A percentile compares a stretch with the other conserved stretches of the same genome.
Evolutionary conservation across 2,329 filamentous ascomycete genomes (phyloP).

Genomic region (Diaporthe amygdali): DNA sequence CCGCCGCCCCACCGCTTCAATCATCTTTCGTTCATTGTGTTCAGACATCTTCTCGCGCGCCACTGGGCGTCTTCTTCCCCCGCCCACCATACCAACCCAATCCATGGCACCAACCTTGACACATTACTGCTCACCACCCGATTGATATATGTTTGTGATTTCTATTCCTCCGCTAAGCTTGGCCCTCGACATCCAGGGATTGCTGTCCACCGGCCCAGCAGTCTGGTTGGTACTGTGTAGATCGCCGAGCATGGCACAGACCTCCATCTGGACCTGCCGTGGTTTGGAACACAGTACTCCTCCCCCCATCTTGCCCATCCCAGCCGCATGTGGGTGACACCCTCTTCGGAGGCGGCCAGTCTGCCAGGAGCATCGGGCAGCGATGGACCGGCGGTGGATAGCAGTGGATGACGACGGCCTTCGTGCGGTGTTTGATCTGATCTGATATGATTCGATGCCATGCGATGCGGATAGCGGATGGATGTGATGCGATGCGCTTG

Average conservation of each 20-base stretch:
- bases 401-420: not conserved
- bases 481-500: not conserved
- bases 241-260: not conserved
- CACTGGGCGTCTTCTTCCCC: too few species aligned
- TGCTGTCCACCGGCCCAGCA: not conserved
- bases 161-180: not conserved
- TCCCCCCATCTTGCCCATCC: too few species aligned
- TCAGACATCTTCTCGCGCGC: not conserved
- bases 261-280: not conserved
- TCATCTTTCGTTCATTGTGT: not conserved
- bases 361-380: not conserved
- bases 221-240: not conserved
- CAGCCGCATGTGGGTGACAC: not conserved
- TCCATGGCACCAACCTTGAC: not conserved
- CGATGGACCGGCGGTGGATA: not conserved
- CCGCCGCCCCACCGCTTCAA: not conserved
- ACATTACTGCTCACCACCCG: not conserved
- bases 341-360: conserved; percentile 1
- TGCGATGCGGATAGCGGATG: too few species aligned
- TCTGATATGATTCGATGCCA: not conserved
- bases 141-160: not conserved
- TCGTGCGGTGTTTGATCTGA: not conserved
- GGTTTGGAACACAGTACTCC: too few species aligned
- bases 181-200: conserved; percentile 1
- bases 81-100: not conserved